A percentile compares a stretch with the other conserved stretches of the same genome.
Conservation (phyloP, 306 rosid genomes). For the Chamaecrista fasciculata region DNA sequence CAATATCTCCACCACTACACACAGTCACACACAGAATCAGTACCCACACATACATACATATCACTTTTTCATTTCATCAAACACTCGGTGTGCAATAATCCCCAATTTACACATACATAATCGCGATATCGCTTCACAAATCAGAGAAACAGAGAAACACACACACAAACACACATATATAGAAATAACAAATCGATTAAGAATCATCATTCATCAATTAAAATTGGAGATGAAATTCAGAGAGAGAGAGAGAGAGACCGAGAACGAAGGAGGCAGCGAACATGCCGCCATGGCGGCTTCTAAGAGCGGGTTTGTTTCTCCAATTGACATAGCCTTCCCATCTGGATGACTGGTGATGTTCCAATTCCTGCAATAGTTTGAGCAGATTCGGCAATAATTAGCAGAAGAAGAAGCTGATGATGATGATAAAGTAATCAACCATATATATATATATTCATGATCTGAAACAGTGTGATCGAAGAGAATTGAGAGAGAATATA, state of each 20-base stretch:
- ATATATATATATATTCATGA: too few species aligned
- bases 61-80: neutral
- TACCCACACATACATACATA: too few species aligned
- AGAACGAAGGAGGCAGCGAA: constrained; percentile 77
- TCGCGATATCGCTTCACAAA: neutral
- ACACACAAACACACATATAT: too few species aligned
- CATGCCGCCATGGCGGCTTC: constrained; percentile 89
- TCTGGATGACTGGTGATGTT: constrained; percentile 37
- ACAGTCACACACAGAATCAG: neutral
- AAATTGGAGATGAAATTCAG: too few species aligned
- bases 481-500: neutral
- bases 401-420: too few species aligned
- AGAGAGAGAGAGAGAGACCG: constrained; percentile 44
- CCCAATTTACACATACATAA: neutral
- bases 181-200: too few species aligned
- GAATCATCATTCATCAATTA: too few species aligned
- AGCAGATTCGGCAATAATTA: too few species aligned
- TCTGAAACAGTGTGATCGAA: neutral
- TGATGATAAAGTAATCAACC: too few species aligned
- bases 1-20: constrained; percentile 80
- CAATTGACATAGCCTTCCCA: constrained; percentile 91
- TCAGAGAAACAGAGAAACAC: too few species aligned
- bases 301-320: constrained; percentile 70
- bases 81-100: neutral
- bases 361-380: constrained; percentile 41